Evolutionary conservation across 805 yeast genomes (phyloP).

Genomic region (Ogataea trehalophila): DNA sequence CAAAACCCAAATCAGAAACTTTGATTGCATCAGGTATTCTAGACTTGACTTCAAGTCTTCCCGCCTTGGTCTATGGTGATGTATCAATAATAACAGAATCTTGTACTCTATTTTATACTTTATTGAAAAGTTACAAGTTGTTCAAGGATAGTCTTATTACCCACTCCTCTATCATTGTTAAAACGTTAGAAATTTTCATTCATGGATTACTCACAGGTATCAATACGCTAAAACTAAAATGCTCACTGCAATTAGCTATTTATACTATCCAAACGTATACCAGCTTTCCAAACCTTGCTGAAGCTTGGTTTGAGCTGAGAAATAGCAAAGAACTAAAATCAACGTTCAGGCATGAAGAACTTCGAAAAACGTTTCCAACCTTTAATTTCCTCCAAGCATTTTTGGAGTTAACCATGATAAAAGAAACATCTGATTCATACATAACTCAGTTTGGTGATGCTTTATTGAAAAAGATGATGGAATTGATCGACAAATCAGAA

Average conservation of each 20-base stretch:
- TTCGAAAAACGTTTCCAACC: constrained; percentile 11
- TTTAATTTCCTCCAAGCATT: constrained; percentile 14
- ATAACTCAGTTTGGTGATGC: constrained; percentile 7
- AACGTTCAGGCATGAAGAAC: constrained; percentile 1
- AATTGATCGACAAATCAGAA: constrained; percentile 6
- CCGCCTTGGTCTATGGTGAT: constrained; percentile 10
- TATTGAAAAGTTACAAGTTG: constrained; percentile 10
- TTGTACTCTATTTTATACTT: constrained; percentile 2
- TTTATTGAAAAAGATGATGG: constrained; percentile 6
- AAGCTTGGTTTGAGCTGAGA: constrained; percentile 15
- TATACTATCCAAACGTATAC: constrained; percentile 9
- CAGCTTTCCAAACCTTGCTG: constrained; percentile 11
- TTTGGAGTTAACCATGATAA: constrained; percentile 3
- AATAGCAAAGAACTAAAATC: constrained; percentile 2
- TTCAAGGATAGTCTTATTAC: constrained; percentile 12
- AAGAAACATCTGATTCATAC: constrained; percentile 3
- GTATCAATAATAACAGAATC: constrained; percentile 7
- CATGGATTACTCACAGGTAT: constrained; percentile 6
- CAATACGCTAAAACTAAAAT: constrained; percentile 9
- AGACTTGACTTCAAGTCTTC: constrained; percentile 4
- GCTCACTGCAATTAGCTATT: constrained; percentile 10
- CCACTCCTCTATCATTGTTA: constrained; percentile 3
- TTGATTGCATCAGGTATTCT: constrained; percentile 11
- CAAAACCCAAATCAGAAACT: constrained; percentile 8
- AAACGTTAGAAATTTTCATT: constrained; percentile 8